phyloP scores from a whole-genome alignment of 768 basidiomycete genomes.

The Solioccasus polychromus region DNA sequence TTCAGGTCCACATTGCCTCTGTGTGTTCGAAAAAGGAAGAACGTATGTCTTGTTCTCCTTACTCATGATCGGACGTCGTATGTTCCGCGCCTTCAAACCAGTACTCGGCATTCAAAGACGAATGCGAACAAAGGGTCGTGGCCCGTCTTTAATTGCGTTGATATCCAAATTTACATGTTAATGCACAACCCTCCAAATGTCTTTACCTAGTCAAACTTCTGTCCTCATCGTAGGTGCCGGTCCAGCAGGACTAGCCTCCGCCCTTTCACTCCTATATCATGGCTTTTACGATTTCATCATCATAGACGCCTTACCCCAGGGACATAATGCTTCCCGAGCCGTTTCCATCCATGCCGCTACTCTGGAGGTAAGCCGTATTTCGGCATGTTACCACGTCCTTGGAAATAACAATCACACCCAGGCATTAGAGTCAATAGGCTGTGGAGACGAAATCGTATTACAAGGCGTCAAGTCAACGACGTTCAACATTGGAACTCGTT shows the following conservation, averaged over 20 bases:
- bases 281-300: conserved; percentile 39
- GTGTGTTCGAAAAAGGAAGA: too few species aligned
- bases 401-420: background rate
- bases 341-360: conserved; percentile 29
- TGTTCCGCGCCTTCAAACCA: too few species aligned
- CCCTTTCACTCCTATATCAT: conserved; percentile 41
- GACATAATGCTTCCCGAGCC: conserved; percentile 29
- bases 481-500: background rate
- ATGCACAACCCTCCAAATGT: too few species aligned
- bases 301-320: conserved; percentile 36
- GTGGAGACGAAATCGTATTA: background rate
- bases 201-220: conserved; percentile 34
- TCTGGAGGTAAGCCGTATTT: background rate
- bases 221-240: conserved; percentile 49
- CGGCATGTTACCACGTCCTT: background rate
- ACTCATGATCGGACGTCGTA: too few species aligned
- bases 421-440: background rate
- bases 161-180: too few species aligned
- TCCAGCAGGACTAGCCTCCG: conserved; percentile 42
- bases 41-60: too few species aligned
- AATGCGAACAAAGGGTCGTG: too few species aligned
- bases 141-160: too few species aligned
- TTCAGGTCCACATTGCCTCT: too few species aligned
- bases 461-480: background rate
- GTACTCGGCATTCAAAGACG: too few species aligned